These are phyloP conservation scores for Aspergillus egyptiacus DNA, from an alignment of 495 filamentous ascomycete genomes.

Conservation along the genomic window DNA sequence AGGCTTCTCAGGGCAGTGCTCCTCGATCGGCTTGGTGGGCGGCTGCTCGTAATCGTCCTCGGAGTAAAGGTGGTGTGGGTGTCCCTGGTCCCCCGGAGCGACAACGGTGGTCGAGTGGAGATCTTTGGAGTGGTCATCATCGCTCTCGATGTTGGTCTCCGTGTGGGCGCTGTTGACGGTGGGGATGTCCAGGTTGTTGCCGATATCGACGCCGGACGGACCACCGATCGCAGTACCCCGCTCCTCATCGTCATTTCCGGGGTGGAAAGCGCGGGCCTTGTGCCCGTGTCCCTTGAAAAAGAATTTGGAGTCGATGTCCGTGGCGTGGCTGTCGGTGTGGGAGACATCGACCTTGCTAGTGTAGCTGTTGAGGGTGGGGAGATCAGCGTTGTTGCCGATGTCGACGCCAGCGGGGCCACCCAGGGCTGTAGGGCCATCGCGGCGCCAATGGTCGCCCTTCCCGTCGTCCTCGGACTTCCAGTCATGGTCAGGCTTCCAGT, in stretches of 20 bases:
- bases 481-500: not conserved
- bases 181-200: conserved; percentile 12
- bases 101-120: not conserved
- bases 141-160: conserved; percentile 19
- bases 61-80: not conserved
- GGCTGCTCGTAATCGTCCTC: not conserved
- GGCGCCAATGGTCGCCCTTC: not conserved
- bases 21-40: too few species aligned
- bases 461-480: not conserved
- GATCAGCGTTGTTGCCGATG: conserved; percentile 5
- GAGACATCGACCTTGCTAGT: conserved; percentile 18
- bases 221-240: conserved; percentile 13
- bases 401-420: conserved; percentile 11
- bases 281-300: too few species aligned
- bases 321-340: too few species aligned
- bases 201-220: conserved; percentile 5
- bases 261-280: too few species aligned
- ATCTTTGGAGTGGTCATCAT: conserved; percentile 27
- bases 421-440: not conserved
- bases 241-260: too few species aligned
- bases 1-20: not conserved
- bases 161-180: conserved; percentile 19
- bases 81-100: not conserved
- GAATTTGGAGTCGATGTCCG: too few species aligned
- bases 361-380: conserved; percentile 20